A percentile compares a stretch with the other conserved stretches of the same genome.
These are phyloP conservation scores for Hanseniaspora guilliermondii DNA, from an alignment of 805 yeast species.

Conservation along the genomic window DNA sequence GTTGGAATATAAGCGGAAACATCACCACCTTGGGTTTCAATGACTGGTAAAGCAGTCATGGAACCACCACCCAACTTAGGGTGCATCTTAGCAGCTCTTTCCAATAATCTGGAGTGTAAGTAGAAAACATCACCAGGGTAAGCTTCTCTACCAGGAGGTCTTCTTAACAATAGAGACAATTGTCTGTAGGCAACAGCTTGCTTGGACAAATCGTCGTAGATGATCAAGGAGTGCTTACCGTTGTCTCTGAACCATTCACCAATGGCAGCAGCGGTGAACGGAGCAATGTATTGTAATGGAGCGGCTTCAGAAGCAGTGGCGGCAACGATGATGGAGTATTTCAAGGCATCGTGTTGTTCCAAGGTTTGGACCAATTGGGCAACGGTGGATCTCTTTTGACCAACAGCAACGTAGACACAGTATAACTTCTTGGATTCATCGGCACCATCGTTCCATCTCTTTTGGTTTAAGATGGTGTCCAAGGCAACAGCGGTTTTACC, in stretches of 20 bases:
- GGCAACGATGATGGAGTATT: conserved; percentile 95
- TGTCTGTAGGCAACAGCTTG: conserved; percentile 99
- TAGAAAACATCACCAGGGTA: conserved; percentile 87
- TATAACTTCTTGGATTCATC: conserved; percentile 96
- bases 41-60: conserved; percentile 88
- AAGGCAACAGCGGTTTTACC: conserved; percentile 99
- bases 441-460: conserved; percentile 91
- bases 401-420: conserved; percentile 99
- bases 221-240: conserved; percentile 92
- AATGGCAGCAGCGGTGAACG: conserved; percentile 98
- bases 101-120: conserved; percentile 61
- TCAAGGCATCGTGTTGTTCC: conserved; percentile 95
- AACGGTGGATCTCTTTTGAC: conserved; percentile 99
- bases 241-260: conserved; percentile 99
- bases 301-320: conserved; percentile 99
- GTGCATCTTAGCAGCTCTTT: conserved; percentile 96
- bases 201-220: conserved; percentile 96
- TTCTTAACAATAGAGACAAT: conserved; percentile 90
- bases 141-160: conserved; percentile 92
- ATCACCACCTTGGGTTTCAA: conserved; percentile 99
- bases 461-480: conserved; percentile 97
- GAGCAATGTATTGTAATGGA: conserved; percentile 99
- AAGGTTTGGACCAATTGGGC: conserved; percentile 99
- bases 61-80: conserved; percentile 85
- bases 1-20: conserved; percentile 96